A percentile compares a stretch with the other conserved stretches of the same genome.
Evolutionary conservation across 352 stramenopile genomes (phyloP).

Genomic region (Globisporangium acanthophoron): DNA sequence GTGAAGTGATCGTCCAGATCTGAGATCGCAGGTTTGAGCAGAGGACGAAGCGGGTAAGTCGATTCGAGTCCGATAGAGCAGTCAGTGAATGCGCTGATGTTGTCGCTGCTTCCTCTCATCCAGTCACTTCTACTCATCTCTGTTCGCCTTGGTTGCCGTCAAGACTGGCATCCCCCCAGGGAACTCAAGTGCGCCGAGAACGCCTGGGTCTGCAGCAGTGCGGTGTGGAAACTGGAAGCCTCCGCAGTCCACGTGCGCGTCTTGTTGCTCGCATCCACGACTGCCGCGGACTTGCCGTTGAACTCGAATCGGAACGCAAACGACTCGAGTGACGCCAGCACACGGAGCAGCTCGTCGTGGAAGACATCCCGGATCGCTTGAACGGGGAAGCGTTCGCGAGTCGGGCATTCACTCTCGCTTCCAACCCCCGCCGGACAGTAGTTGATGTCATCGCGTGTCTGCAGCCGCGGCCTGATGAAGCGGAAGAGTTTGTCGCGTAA

Average conservation of each 20-base stretch:
- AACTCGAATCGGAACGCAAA: constrained; percentile 61
- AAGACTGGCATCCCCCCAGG: no score
- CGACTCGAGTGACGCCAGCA: constrained; percentile 43
- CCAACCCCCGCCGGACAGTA: constrained; percentile 2
- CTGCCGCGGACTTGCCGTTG: constrained; percentile 24
- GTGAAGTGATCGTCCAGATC: no score
- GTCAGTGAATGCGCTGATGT: no score
- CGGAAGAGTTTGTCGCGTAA: constrained; percentile 37
- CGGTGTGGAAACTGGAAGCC: constrained; percentile 31
- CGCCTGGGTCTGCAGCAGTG: constrained; percentile 52
- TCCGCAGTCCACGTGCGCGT: constrained; percentile 29
- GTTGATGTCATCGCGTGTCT: constrained; percentile 29
- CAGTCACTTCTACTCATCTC: no score
- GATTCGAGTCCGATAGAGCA: no score
- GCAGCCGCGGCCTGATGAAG: constrained; percentile 31
- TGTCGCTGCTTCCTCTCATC: no score
- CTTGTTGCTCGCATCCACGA: constrained; percentile 46
- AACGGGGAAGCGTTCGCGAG: constrained; percentile 15
- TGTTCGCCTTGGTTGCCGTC: no score
- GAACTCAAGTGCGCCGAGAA: constrained; percentile 39
- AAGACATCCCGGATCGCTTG: constrained; percentile 30
- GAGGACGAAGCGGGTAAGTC: no score
- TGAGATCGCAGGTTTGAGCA: no score
- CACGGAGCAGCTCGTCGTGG: constrained; percentile 27
- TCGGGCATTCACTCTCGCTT: neutral